phyloP scores from a whole-genome alignment of 257 asterid genomes.

The Capsicum baccatum region DNA sequence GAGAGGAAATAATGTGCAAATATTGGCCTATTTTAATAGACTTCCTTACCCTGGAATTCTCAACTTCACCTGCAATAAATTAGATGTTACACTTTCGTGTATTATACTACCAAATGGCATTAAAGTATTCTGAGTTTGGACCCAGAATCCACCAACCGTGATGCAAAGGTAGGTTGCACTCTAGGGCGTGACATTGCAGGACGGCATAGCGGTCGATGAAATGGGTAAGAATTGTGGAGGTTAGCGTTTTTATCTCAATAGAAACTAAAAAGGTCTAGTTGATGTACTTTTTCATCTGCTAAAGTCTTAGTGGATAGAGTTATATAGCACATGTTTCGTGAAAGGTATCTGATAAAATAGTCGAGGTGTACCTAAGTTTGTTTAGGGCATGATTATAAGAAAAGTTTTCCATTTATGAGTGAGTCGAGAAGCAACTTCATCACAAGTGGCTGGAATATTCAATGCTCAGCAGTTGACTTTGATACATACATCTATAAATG shows the following conservation, averaged over 20 bases:
- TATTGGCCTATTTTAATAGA: background rate
- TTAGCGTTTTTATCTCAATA: background rate
- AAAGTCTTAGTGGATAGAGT: background rate
- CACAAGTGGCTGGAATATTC: background rate
- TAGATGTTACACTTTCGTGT: background rate
- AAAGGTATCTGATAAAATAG: background rate
- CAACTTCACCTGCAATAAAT: background rate
- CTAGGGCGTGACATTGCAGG: background rate
- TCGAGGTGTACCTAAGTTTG: background rate
- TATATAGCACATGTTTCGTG: background rate
- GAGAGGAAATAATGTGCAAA: background rate
- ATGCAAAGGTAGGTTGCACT: background rate
- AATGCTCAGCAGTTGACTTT: background rate
- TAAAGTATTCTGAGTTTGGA: conserved; percentile 18
- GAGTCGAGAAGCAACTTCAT: conserved; percentile 18
- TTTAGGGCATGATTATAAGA: background rate
- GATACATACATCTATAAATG: background rate
- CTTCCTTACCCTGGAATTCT: background rate
- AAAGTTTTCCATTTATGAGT: background rate
- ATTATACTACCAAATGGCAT: background rate
- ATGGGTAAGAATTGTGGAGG: background rate
- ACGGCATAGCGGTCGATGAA: background rate
- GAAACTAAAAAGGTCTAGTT: background rate
- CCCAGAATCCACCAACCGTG: background rate
- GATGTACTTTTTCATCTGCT: background rate